A percentile compares a stretch with the other conserved stretches of the same genome.
Evolutionary conservation across 2,329 filamentous ascomycete species (phyloP).

Genomic region (Diaporthe helianthi): DNA sequence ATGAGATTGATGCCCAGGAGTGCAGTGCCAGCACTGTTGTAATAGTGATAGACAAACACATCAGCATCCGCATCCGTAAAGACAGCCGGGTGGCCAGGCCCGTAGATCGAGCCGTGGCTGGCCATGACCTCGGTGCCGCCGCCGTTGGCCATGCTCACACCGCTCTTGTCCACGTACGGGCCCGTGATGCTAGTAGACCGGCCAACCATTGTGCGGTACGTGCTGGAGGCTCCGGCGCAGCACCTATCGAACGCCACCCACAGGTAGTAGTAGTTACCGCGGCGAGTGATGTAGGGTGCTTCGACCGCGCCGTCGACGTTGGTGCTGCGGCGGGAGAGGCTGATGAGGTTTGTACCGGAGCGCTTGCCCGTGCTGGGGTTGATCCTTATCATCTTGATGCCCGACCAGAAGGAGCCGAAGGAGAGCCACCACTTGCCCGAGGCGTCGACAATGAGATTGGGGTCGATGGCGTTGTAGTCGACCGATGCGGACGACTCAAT

Average conservation of each 20-base stretch:
- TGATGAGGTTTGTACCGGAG: background rate
- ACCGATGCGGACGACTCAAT: background rate
- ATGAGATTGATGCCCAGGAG: background rate
- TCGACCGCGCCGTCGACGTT: background rate
- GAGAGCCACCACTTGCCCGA: slow-evolving; percentile 1
- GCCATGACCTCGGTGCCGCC: slow-evolving; percentile 11
- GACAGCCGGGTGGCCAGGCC: background rate
- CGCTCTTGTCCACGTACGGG: slow-evolving; percentile 2
- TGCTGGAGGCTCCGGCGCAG: background rate
- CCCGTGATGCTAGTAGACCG: slow-evolving; percentile 4
- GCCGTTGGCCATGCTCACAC: background rate
- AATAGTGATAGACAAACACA: slow-evolving; percentile 8
- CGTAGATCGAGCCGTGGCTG: background rate
- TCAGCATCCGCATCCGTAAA: background rate
- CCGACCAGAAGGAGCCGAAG: background rate
- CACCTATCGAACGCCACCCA: background rate
- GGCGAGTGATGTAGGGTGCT: background rate
- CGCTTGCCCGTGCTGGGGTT: slow-evolving; percentile 14
- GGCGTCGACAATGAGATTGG: slow-evolving; percentile 1
- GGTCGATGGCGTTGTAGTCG: slow-evolving; percentile 11
- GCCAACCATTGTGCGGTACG: slow-evolving; percentile 9
- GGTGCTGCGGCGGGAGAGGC: background rate
- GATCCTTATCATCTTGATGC: slow-evolving; percentile 4
- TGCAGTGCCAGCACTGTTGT: background rate
- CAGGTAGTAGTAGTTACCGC: slow-evolving; percentile 12